Base-by-base conservation (phyloP, 805 yeast species). In the Cyberlindnera meyerae region DNA sequence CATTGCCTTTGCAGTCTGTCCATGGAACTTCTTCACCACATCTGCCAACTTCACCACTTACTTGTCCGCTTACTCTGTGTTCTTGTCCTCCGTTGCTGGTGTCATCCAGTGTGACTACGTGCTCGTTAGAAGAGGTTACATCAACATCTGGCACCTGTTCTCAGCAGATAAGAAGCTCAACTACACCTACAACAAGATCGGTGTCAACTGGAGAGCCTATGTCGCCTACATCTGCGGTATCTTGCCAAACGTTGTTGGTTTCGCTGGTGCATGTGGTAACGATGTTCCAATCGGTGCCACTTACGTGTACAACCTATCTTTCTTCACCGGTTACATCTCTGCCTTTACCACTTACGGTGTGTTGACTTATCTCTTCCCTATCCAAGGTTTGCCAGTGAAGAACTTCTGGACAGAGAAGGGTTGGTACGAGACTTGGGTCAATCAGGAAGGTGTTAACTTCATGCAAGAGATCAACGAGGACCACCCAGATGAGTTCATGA, bases 161-260 rank as follows among this genome's bases (percentile, higher is more conserved):
- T 50, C 73, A 16, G 73, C 70, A 24, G 52, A 56, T 15, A 20
- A 24, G 8, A 59, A 57, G 24, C 56, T 70, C 9, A 59, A 63
- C 40, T 88, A 87, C 63, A 73, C 71, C 62, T 86, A 74, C 62
- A 71, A 73, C 52, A 61, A 53, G 21, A 60, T 67, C 34, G 96
- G 96, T 29, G 51, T 75, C 60, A 85, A 86, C 56, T 85, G 94
- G 93, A 71, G 95, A 56, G 96, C 90, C 2, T 79, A 75, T 47
- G 75, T 70, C 18, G 93, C 95, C 1, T 87, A 87, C 58, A 58
- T 87, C 48, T 70, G 79, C 47, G 95, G 95, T 38, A 79, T 88
- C 42, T 65, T 79, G 26, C 93, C 95, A 31, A 87, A 86, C 52
- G 79, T 88, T 54, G 83, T 82, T 13, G 96, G 96, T 2, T 87